These are phyloP conservation scores for Clonostachys rosea DNA, from an alignment of 2,329 filamentous ascomycete species.

Conservation along the genomic window DNA sequence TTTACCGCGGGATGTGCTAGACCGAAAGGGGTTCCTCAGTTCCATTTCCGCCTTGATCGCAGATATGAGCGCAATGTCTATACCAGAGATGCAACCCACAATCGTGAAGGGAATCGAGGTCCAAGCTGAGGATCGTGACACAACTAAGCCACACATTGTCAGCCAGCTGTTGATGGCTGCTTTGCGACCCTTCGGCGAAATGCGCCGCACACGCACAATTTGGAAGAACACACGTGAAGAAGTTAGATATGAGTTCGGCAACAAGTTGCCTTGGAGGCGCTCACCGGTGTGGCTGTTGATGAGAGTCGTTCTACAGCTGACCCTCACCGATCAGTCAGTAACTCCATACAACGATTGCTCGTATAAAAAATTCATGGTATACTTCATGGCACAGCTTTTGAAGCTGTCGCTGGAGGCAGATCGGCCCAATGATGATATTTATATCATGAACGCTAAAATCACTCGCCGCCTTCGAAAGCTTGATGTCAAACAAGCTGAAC, in stretches of 20 bases:
- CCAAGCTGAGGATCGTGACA: conserved; percentile 38
- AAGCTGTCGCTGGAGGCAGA: conserved; percentile 4
- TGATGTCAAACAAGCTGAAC: not conserved
- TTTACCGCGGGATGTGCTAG: conserved; percentile 8
- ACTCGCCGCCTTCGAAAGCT: conserved; percentile 35
- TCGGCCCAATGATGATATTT: conserved; percentile 10
- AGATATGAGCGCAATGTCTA: conserved; percentile 17
- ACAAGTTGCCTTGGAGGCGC: conserved; percentile 21
- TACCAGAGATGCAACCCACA: conserved; percentile 7
- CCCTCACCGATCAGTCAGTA: conserved; percentile 2
- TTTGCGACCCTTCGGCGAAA: conserved; percentile 27
- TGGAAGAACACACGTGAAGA: conserved; percentile 51
- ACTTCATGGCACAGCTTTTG: conserved; percentile 32
- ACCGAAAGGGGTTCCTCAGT: conserved; percentile 5
- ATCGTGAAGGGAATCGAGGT: conserved; percentile 27
- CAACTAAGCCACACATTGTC: conserved; percentile 39
- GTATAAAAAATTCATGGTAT: conserved; percentile 49
- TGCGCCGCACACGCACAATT: conserved; percentile 16
- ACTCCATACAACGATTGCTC: conserved; percentile 2
- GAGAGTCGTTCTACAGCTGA: conserved; percentile 38
- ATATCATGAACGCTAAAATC: conserved; percentile 39
- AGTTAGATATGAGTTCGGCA: conserved; percentile 28
- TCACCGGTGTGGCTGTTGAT: conserved; percentile 49
- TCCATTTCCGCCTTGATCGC: conserved; percentile 11
- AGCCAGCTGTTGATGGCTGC: conserved; percentile 38